Base-by-base conservation (phyloP, 164 flowering plant species). In the Santalum album region DNA sequence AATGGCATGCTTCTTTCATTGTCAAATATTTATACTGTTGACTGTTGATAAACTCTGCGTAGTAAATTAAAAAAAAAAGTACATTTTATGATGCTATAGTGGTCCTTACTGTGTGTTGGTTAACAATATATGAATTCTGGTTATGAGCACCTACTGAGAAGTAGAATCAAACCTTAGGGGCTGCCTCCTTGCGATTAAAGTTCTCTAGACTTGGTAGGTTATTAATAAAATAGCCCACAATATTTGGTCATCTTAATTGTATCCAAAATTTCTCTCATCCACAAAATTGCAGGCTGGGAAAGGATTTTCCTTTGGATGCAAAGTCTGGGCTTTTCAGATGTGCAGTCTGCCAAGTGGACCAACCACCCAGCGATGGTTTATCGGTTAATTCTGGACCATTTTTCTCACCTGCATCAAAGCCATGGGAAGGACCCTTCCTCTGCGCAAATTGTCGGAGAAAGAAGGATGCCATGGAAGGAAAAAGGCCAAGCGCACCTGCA, bases 401-500 rank as follows among this genome's bases (percentile, higher is more conserved):
- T 57, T 74, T 76, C 57, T 83, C 90, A 27, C 78, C 90, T 20
- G 48, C 82, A 24, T 76, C 87, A 25, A 84, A 78, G 73, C 82
- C 82, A 42, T 80, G 87, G 79, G 95, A 86, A 58, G 90, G 90
- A 1, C 94, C 86, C 26, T 82, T 78, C 66, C 95, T 85, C 60
- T 86, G 95, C 69, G 51, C 77, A 45, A 82, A 56, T 23, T 92
- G 96, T 57, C 76, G 74, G 55, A 70, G 63, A 53, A 92, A 88
- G 83, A 88, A 84, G 68, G 98, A 92, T 39, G 98, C 96, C 36
- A 92, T 92, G 98, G 98, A 92, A 80, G 98, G 98, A 44, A 88
- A 83, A 69, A 72, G 82, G 58, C 72, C 84, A 5, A 75, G 75
- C 73, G 65, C 54, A 66, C 63, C 74, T 6, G 60, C 75, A 43